Conservation (phyloP, 1,284 basidiomycete species). For the Ceraceosorus guamensis region DNA sequence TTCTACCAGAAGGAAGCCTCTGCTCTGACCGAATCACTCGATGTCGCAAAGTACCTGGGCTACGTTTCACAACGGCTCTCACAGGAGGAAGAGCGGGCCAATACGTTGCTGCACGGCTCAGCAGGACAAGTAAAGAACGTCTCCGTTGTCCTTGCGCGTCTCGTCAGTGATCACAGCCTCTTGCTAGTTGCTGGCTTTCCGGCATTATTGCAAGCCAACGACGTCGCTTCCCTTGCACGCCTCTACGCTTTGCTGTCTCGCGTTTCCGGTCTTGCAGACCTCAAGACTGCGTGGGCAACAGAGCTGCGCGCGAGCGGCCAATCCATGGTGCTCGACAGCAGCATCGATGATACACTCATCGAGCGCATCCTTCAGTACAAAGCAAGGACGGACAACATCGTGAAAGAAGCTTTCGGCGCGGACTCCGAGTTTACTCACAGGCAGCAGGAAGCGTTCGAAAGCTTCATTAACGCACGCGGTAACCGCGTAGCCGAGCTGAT, state of each 20-base stretch:
- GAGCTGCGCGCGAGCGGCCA: conserved; percentile 26
- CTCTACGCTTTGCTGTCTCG: conserved; percentile 22
- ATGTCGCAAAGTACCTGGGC: conserved; percentile 19
- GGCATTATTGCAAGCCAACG: conserved; percentile 15
- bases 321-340: conserved; percentile 31
- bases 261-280: conserved; percentile 17
- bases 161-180: conserved; percentile 24
- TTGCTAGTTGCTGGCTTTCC: conserved; percentile 21
- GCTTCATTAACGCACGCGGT: conserved; percentile 63
- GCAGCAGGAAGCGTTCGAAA: conserved; percentile 65
- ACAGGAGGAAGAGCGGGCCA: conserved; percentile 21
- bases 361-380: conserved; percentile 36
- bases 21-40: conserved; percentile 5
- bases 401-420: conserved; percentile 20
- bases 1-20: conserved; percentile 27
- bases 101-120: conserved; percentile 20
- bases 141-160: conserved; percentile 15
- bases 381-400: conserved; percentile 22
- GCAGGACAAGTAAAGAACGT: conserved; percentile 15
- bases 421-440: conserved; percentile 48
- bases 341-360: conserved; percentile 37
- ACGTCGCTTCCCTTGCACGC: conserved; percentile 14
- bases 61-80: conserved; percentile 19
- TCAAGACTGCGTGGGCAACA: conserved; percentile 24
- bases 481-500: conserved; percentile 91